Conservation (phyloP, 2,329 filamentous ascomycete species). For the Tolypocladium amazonense region DNA sequence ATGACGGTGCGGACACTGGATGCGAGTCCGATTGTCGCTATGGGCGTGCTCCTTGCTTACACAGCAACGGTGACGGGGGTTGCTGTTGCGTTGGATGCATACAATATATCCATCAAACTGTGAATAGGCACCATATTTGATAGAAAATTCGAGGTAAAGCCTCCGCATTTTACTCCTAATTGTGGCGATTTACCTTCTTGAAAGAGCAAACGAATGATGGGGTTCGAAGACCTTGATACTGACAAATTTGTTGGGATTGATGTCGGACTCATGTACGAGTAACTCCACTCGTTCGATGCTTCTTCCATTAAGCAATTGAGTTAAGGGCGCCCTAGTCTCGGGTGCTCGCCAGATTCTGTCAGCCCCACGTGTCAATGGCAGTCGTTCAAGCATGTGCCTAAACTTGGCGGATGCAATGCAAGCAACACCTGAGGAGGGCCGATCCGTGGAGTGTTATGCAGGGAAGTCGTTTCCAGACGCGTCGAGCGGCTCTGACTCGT, state of each 20-base stretch:
- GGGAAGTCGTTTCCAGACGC: neutral
- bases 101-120: conserved; percentile 61
- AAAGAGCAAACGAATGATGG: neutral
- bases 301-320: too few species aligned
- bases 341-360: neutral
- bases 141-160: neutral
- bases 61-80: conserved; percentile 54
- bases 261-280: neutral
- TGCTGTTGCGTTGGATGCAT: conserved; percentile 56
- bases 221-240: too few species aligned
- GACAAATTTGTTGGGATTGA: too few species aligned
- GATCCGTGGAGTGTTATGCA: neutral
- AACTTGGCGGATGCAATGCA: neutral
- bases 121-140: conserved; percentile 17
- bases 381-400: neutral
- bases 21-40: conserved; percentile 50
- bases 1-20: conserved; percentile 75
- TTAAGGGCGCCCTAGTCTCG: neutral
- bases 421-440: neutral
- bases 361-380: neutral
- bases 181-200: neutral
- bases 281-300: too few species aligned
- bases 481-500: neutral
- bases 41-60: conserved; percentile 68
- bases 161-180: neutral